Evolutionary conservation across 495 filamentous ascomycete species (phyloP), one percentile per base, ranked within the genome.

Genomic region (Penicillium canescens): DNA sequence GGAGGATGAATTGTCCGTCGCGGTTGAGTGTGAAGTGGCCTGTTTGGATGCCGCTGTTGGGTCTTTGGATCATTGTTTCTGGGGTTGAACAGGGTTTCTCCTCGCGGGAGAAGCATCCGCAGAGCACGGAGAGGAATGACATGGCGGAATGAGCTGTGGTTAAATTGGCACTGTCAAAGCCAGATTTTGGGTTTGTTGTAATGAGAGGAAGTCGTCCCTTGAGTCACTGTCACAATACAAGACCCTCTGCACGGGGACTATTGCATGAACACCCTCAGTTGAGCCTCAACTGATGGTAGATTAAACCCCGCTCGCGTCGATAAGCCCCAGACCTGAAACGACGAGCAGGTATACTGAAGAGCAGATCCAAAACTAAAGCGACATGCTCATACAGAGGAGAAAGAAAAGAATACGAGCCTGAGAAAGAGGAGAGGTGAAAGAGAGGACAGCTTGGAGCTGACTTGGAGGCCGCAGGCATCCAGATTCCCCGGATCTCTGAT

Each of bases 41-140:
- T 56, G 76, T 69, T 69, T 83, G 80, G 56, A 91, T 82, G 14
- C 82, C 77, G 52, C 80, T 49, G 42, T 41, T 40, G 6, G 12
- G 23, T 18, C 16, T 49, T 28, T 56, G 46, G 13, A 42, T 42
- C 62, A 59, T 65, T 42, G 57, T 48, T 23, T 54, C 57, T 13
- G 45, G 43, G 1, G 49, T 43, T 21, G 59, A 41, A 31, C 64
- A 40, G 42, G 36, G 6, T 18, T 54, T 58, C 38, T 62, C 48
- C 37, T 49, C 21, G 45, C 53, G 56, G 35, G 48, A 35, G 41
- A 69, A 65, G 57, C 66, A 69, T 40, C 68, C 64, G 43, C 69
- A 73, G 6, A 73, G 58, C 9, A 11, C 47, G n/a, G 55, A 33
- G 41, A 72, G 45, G 45, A 69, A 68, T 7, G 60, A 65, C 69